Percentiles rank a stretch among this genome's conserved stretches.
phyloP scores from a whole-genome alignment of 208 protist genomes.

The Borovskyia barvae region DNA sequence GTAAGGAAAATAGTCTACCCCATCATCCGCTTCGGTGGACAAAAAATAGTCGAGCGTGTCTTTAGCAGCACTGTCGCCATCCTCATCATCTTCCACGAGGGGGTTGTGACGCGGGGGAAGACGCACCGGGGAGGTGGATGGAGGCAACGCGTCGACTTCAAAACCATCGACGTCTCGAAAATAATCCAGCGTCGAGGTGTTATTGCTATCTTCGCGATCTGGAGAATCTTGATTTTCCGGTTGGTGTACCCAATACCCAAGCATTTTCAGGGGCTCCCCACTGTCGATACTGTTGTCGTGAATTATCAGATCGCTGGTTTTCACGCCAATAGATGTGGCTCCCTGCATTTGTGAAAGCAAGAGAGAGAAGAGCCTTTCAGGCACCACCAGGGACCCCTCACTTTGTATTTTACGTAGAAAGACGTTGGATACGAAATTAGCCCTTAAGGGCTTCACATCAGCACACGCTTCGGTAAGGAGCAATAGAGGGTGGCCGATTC shows the following conservation, averaged over 20 bases:
- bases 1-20: no score
- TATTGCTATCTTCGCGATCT: not conserved
- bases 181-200: not conserved
- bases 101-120: not conserved
- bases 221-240: conserved; percentile 3
- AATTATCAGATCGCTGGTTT: not conserved
- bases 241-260: conserved; percentile 17
- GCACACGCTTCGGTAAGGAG: no score
- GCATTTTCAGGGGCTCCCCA: conserved; percentile 10
- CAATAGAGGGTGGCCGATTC: no score
- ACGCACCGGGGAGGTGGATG: no score
- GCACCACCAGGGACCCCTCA: no score
- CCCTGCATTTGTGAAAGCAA: not conserved
- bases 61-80: not conserved
- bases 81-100: conserved; percentile 25
- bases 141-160: not conserved
- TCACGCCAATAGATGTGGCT: no score
- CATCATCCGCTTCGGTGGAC: not conserved
- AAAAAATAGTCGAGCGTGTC: conserved; percentile 12
- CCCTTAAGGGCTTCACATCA: no score
- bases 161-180: not conserved
- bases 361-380: not conserved
- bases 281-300: conserved; percentile 4
- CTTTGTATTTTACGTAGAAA: no score
- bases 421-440: no score